Evolutionary conservation across 2,329 filamentous ascomycete species (phyloP).

Genomic region (Arachnopeziza araneosa): DNA sequence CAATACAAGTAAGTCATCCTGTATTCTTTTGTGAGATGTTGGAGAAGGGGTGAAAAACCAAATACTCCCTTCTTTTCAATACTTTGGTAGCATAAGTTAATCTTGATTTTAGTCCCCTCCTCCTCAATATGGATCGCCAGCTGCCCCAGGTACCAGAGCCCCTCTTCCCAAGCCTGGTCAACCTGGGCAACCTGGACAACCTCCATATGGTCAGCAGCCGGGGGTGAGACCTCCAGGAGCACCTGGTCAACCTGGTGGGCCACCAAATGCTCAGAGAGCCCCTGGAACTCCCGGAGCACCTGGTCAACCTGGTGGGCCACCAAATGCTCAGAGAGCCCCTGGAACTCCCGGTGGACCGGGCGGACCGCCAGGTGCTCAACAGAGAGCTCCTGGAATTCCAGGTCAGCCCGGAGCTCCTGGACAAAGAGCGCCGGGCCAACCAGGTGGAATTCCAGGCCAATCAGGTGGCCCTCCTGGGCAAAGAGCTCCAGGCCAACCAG

Average conservation of each 20-base stretch:
- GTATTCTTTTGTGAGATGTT: background rate
- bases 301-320: background rate
- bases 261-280: background rate
- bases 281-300: background rate
- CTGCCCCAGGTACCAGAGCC: background rate
- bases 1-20: background rate
- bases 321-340: background rate
- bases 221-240: background rate
- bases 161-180: background rate
- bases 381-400: background rate
- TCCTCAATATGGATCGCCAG: background rate
- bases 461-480: background rate
- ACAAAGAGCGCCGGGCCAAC: too few relatives aligned
- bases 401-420: background rate
- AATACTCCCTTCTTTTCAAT: background rate
- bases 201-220: too few relatives aligned
- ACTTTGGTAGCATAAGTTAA: background rate
- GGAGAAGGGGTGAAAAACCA: background rate
- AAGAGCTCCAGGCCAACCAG: background rate
- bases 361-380: background rate
- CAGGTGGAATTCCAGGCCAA: background rate
- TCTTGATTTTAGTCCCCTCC: background rate
- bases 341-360: background rate
- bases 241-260: background rate
- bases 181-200: background rate